Base-by-base conservation (phyloP, 352 stramenopile genomes). In the Elongisporangium anandrum region DNA sequence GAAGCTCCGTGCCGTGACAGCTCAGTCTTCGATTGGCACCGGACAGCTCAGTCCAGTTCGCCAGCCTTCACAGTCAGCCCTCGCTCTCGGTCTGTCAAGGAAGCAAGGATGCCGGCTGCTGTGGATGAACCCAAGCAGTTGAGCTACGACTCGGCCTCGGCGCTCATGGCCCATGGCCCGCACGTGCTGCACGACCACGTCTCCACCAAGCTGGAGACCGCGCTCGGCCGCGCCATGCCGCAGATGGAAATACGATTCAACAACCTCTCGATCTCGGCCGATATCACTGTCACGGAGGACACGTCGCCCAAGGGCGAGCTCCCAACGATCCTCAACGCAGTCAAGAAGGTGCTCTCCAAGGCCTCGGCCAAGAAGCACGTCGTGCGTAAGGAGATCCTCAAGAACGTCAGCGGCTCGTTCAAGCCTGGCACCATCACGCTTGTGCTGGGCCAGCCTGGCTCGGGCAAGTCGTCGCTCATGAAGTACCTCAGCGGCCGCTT, bases 201-300 rank as follows among this genome's bases (percentile, higher is more conserved):
- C 22, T 62, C 70, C 0, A 52, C 54, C 8, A 52, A 52, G 8
- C 57, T 82, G 13, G 63, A 79, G 61, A 59, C 60, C 41, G 68
- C 73, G 16, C 52, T 82, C 56, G 68, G 68, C 47, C 62, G 64
- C 12, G 57, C 68, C n/a, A 76, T 82, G 65, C 70, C 73, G 19
- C 70, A 75, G 61, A 77, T 82, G 65, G 70, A 82, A 55, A 58
- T 82, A 52, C 64, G 69, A n/a, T 74, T 69, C 52, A 61, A 34
- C 7, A 67, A 76, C 49, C 54, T 85, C 48, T 68, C 64, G 48
- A 71, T 82, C 69, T 67, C 60, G 12, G 72, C 52, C 48, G 65
- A 77, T 45, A 52, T 72, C 16, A 53, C 71, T n/a, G 52, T 74
- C 19, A 54, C 60, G 34, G 39, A 63, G 15, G 52, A 68, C 20